Percentiles rank a stretch among this genome's conserved stretches.
Evolutionary conservation across 306 rosid species (phyloP).

Genomic region (Prunus fruticosa): DNA sequence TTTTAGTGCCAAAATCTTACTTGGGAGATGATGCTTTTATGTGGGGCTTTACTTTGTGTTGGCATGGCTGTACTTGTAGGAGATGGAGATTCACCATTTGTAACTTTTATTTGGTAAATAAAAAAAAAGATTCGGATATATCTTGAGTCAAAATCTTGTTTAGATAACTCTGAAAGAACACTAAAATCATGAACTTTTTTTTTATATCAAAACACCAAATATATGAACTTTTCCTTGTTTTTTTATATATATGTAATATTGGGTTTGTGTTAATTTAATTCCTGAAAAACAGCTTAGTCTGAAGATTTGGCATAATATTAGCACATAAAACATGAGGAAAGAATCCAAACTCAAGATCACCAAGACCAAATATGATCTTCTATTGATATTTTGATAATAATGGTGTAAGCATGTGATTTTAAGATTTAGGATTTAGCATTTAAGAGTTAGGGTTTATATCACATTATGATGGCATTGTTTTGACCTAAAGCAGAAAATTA

Average conservation of each 20-base stretch:
- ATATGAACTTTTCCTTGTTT: no score
- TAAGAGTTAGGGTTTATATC: neutral
- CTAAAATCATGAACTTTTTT: no score
- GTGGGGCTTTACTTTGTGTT: neutral
- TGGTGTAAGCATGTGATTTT: neutral
- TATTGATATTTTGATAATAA: neutral
- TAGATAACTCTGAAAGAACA: no score
- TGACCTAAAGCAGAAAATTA: no score
- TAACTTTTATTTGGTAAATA: neutral
- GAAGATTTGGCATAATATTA: no score
- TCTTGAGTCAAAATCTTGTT: no score
- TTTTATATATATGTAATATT: no score
- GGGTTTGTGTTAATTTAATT: no score
- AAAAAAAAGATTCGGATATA: neutral
- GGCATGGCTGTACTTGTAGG: neutral
- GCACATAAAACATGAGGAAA: neutral
- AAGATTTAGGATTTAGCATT: neutral
- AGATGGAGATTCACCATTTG: neutral
- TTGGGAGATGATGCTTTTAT: neutral
- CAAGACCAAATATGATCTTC: neutral
- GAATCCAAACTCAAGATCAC: neutral
- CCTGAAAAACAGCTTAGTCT: no score
- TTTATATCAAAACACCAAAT: no score
- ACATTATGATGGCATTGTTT: no score
- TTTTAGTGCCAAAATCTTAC: constrained; percentile 2